phyloP scores from a whole-genome alignment of 495 filamentous ascomycete species.

The Margaritispora aquatica region DNA sequence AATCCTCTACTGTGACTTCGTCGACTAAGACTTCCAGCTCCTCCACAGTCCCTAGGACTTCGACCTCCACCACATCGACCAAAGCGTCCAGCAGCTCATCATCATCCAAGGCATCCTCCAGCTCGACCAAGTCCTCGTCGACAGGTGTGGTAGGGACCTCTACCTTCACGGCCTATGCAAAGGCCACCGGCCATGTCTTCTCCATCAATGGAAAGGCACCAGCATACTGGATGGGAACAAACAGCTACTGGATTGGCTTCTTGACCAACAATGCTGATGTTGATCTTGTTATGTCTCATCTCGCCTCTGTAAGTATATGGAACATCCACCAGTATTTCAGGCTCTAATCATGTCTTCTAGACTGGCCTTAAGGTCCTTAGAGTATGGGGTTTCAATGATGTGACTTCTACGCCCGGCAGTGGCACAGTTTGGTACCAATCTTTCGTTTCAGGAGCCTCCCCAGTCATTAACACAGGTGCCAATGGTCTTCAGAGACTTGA shows the following conservation, averaged over 20 bases:
- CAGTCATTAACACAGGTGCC: conserved; percentile 29
- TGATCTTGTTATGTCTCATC: conserved; percentile 29
- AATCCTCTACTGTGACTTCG: too few relatives aligned
- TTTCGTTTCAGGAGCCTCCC: not conserved
- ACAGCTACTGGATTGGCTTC: conserved; percentile 61
- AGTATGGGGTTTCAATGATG: conserved; percentile 56
- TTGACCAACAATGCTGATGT: conserved; percentile 53
- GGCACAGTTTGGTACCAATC: conserved; percentile 1
- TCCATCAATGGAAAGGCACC: conserved; percentile 54
- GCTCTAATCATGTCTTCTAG: not conserved
- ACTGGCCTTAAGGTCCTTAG: conserved; percentile 46
- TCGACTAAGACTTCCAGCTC: not conserved
- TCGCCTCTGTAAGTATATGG: conserved; percentile 1
- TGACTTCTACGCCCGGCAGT: conserved; percentile 18
- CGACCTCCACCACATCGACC: not conserved
- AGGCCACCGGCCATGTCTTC: conserved; percentile 45
- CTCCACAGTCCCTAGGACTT: not conserved
- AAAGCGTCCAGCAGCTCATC: not conserved
- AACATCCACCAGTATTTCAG: not conserved
- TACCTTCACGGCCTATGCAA: conserved; percentile 16
- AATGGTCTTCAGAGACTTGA: conserved; percentile 60
- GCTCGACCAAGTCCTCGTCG: not conserved
- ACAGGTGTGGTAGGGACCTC: not conserved
- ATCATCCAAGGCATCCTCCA: not conserved
- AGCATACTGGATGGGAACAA: conserved; percentile 56